These are phyloP conservation scores for Ophiosphaerella korrae DNA, from an alignment of 2,329 filamentous ascomycete species.

Conservation along the genomic window DNA sequence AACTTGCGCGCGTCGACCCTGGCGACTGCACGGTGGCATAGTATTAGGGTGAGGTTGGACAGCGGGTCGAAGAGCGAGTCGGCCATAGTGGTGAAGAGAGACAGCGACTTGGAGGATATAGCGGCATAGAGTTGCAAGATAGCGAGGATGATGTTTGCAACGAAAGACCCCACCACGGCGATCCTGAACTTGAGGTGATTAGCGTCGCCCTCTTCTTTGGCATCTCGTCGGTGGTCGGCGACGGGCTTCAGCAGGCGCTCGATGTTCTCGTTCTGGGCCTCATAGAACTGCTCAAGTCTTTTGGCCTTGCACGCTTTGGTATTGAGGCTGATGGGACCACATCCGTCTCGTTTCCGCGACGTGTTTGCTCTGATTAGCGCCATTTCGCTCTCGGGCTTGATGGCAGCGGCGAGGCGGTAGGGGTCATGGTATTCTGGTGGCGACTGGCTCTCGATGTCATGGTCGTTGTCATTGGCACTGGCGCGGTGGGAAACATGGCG, in stretches of 20 bases:
- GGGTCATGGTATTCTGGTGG: slow-evolving; percentile 75
- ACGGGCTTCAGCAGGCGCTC: slow-evolving; percentile 89
- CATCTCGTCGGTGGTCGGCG: slow-evolving; percentile 84
- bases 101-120: slow-evolving; percentile 84
- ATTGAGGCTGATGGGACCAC: slow-evolving; percentile 50
- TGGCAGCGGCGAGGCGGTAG: slow-evolving; percentile 74
- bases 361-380: slow-evolving; percentile 79
- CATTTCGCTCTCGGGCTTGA: slow-evolving; percentile 80
- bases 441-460: slow-evolving; percentile 55
- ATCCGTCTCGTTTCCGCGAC: slow-evolving; percentile 71
- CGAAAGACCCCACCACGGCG: slow-evolving; percentile 70
- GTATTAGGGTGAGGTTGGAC: slow-evolving; percentile 84
- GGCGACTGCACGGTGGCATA: slow-evolving; percentile 86
- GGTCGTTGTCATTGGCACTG: slow-evolving; percentile 36
- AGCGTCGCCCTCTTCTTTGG: slow-evolving; percentile 77
- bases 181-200: slow-evolving; percentile 79
- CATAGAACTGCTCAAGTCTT: slow-evolving; percentile 81
- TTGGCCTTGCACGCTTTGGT: slow-evolving; percentile 53
- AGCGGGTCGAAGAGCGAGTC: slow-evolving; percentile 93
- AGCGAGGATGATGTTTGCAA: slow-evolving; percentile 79
- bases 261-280: slow-evolving; percentile 90
- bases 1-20: slow-evolving; percentile 85
- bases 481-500: slow-evolving; percentile 38
- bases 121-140: slow-evolving; percentile 88
- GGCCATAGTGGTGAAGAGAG: slow-evolving; percentile 96